phyloP scores from a whole-genome alignment of 2,329 filamentous ascomycete species.

The Penicillium sp. region DNA sequence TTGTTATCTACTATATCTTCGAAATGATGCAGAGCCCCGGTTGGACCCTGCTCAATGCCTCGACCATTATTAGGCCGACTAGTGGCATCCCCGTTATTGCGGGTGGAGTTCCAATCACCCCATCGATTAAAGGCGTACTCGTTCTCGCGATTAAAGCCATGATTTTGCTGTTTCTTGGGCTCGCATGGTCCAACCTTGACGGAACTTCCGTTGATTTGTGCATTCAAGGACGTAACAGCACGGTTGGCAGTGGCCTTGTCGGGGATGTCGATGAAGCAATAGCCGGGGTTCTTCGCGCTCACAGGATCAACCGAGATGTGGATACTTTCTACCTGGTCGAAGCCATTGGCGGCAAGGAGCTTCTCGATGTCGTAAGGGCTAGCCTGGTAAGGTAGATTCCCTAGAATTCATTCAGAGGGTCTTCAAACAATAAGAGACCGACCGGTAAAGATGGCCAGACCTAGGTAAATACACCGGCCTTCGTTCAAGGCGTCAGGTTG shows the following conservation, averaged over 20 bases:
- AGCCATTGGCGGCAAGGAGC: neutral
- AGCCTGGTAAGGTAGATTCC: neutral
- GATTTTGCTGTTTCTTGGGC: neutral
- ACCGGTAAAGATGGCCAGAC: neutral
- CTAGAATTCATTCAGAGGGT: neutral
- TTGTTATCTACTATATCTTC: neutral
- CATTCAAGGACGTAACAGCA: neutral
- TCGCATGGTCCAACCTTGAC: neutral
- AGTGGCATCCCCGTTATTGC: neutral
- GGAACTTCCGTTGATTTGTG: neutral
- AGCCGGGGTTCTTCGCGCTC: neutral
- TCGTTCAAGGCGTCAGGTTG: neutral
- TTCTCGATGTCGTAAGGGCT: neutral
- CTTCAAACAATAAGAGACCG: neutral
- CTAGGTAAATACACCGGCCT: neutral
- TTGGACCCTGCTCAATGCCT: neutral
- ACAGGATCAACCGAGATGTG: slow-evolving; percentile 1
- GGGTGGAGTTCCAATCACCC: neutral
- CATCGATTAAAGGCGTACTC: neutral
- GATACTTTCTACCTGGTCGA: neutral
- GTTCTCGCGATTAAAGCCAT: neutral
- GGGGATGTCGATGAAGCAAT: neutral
- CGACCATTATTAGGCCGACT: neutral
- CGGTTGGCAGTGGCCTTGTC: neutral
- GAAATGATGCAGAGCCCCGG: neutral